Percentiles rank a stretch among this genome's conserved stretches.
phyloP scores from a whole-genome alignment of 1,284 basidiomycete species.

The Boletus mariae region DNA sequence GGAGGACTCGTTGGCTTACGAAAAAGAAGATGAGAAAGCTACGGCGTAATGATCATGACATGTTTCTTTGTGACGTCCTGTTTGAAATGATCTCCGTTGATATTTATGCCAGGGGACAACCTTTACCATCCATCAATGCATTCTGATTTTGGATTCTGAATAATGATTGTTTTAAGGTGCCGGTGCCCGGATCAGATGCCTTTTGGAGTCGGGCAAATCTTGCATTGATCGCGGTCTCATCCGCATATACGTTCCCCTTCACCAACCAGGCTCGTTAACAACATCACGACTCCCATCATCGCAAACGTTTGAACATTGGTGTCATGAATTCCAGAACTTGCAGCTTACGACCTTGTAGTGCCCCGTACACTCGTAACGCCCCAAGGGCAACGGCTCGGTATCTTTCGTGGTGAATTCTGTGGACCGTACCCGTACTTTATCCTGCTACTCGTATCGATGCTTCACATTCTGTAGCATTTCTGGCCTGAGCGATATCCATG shows the following conservation, averaged over 20 bases:
- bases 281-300: too few species aligned
- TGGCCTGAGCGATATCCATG: not conserved
- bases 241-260: too few species aligned
- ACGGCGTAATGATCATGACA: slow-evolving; percentile 13
- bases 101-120: not conserved
- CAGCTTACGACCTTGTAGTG: too few species aligned
- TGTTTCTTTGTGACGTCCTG: not conserved
- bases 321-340: too few species aligned
- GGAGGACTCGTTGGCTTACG: slow-evolving; percentile 19
- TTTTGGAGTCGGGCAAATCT: too few species aligned
- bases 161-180: slow-evolving; percentile 1
- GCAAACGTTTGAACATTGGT: too few species aligned
- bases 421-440: not conserved
- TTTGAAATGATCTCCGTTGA: slow-evolving; percentile 1
- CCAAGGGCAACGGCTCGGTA: too few species aligned
- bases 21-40: slow-evolving; percentile 14
- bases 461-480: not conserved
- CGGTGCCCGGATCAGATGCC: slow-evolving; percentile 27
- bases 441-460: not conserved
- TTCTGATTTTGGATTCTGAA: not conserved
- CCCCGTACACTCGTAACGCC: too few species aligned
- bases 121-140: not conserved
- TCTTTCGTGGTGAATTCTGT: too few species aligned
- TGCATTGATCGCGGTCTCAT: too few species aligned
- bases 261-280: too few species aligned